Percentiles rank a stretch among this genome's conserved stretches.
Evolutionary conservation across 805 yeast genomes (phyloP).

Genomic region (Wickerhamiella lipophila): DNA sequence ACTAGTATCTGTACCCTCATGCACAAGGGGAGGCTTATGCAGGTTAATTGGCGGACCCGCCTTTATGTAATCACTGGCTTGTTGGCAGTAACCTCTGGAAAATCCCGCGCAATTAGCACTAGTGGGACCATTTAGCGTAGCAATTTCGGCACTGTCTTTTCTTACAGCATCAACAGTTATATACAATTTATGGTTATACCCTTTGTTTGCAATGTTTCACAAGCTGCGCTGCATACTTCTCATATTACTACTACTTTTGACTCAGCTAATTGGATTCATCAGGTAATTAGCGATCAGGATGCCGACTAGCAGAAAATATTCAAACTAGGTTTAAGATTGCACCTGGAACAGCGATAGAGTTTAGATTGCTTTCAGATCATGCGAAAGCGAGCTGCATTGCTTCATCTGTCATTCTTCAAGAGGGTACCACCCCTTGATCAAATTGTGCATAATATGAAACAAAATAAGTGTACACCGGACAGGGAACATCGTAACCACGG

Average conservation of each 20-base stretch:
- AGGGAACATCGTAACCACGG: too few species aligned
- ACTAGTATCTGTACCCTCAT: background rate
- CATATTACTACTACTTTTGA: background rate
- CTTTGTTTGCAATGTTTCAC: too few species aligned
- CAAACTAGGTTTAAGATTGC: background rate
- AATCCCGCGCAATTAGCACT: too few species aligned
- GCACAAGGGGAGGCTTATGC: background rate
- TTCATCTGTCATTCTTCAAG: too few species aligned
- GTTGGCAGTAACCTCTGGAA: too few species aligned
- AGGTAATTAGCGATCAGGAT: background rate
- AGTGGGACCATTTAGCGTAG: too few species aligned
- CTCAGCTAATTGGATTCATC: conserved; percentile 2
- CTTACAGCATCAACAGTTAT: too few species aligned
- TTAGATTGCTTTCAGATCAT: background rate
- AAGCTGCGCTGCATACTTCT: too few species aligned
- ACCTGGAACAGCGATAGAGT: background rate
- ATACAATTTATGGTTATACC: too few species aligned
- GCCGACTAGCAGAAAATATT: background rate
- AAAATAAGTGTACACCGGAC: background rate
- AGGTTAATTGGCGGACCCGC: background rate
- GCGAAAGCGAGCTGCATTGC: too few species aligned
- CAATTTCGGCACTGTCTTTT: too few species aligned
- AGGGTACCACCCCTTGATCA: background rate
- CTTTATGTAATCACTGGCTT: background rate
- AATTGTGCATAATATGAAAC: conserved; percentile 1